Base-by-base conservation (phyloP, 495 filamentous ascomycete genomes). In the Neurospora sp. region DNA sequence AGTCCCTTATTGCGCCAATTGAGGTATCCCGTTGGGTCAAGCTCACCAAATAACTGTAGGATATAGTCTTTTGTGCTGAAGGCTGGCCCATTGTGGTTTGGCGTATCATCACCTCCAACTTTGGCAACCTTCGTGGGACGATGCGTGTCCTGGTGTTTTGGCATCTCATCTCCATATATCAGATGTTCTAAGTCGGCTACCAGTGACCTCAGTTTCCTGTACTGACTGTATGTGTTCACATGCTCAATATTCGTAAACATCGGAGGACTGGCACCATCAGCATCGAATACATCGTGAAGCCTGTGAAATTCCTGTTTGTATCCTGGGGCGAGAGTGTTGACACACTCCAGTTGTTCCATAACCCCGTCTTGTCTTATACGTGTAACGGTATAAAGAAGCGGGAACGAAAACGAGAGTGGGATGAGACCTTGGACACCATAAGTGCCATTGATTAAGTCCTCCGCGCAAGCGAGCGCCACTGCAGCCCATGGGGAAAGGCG, bases 241-340 rank as follows among this genome's bases (percentile, higher is more conserved):
- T 45, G 19, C 42, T n/a, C 19, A 19, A n/a, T 9, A 8, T 21
- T 48, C n/a, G n/a, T 24, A 11, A 11, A 11, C 4, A 4, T 10
- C 2, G 9, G n/a, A 48, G n/a, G n/a, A 45, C 19, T 45, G 19
- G 42, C 8, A 45, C 19, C 42, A 10, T 45, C 8, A 21, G 8
- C 8, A 24, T 24, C 45, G 10, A 2, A 13, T 11, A 10, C 1
- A 11, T 48, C 6, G 13, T 21, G n/a, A 48, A 48, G 9, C 10
- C 1, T 5, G 9, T 24, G n/a, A 54, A 54, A 3, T 1, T 24
- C 10, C 4, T 54, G 4, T 24, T 24, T 2, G 45, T 24, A 54
- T 13, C 0, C 4, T 24, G n/a, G 0, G 45, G 45, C 21, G n/a
- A 24, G 1, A 2, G 5, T 2, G 1, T 13, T 0, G 21, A 54